Conservation (phyloP, 495 filamentous ascomycete genomes). For the Trichoderma gamsii region DNA sequence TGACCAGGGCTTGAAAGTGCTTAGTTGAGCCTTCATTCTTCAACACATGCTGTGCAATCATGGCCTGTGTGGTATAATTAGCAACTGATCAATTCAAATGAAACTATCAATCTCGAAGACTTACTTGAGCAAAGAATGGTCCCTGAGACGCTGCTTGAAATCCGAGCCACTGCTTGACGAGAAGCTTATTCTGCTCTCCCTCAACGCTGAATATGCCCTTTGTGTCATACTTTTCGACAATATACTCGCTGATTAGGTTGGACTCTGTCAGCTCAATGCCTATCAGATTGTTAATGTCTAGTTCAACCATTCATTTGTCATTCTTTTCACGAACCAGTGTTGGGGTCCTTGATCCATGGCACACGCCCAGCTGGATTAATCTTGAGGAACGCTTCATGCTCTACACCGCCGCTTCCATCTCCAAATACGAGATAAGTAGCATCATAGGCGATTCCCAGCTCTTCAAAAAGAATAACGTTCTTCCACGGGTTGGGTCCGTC, state of each 20-base stretch:
- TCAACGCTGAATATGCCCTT: not conserved
- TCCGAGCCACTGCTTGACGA: not conserved
- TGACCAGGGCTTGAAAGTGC: not conserved
- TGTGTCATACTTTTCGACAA: not conserved
- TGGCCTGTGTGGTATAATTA: not conserved
- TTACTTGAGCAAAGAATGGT: not conserved
- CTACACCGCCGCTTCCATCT: not conserved
- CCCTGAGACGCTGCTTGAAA: not conserved
- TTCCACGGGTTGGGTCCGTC: not conserved
- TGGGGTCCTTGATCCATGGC: not conserved
- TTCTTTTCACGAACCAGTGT: not conserved
- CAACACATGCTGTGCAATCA: not conserved
- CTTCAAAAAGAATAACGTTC: not conserved
- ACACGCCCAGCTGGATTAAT: not conserved
- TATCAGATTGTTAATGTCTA: not conserved
- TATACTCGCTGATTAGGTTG: not conserved
- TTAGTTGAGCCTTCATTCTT: not conserved
- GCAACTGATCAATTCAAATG: not conserved
- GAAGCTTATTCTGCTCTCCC: not conserved
- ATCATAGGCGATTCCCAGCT: not conserved
- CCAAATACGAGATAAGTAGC: not conserved
- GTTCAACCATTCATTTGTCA: not conserved
- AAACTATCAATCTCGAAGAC: not conserved
- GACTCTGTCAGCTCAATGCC: not conserved
- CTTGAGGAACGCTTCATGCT: not conserved